Conservation (phyloP, 352 stramenopile genomes). For the Chrysophaeum taylorii region DNA sequence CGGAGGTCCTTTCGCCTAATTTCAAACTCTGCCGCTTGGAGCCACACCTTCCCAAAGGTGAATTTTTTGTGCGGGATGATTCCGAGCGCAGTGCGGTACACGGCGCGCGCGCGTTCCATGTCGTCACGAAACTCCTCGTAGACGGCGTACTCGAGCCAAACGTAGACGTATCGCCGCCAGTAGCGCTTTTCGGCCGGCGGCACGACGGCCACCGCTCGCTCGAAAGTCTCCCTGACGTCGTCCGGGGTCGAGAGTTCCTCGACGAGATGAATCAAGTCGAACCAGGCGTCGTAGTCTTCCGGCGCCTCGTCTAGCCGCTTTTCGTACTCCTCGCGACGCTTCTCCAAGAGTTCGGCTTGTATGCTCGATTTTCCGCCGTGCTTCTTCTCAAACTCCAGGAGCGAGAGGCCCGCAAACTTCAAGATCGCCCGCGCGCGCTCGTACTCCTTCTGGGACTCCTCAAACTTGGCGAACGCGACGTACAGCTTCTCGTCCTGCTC, state of each 20-base stretch:
- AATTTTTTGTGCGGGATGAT: constrained; percentile 89
- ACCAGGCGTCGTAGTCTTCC: constrained; percentile 95
- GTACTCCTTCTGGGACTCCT: constrained; percentile 86
- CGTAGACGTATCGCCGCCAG: constrained; percentile 97
- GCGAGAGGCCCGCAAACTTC: constrained; percentile 58
- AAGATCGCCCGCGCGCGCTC: constrained; percentile 76
- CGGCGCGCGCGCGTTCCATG: constrained; percentile 63
- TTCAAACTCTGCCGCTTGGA: constrained; percentile 90
- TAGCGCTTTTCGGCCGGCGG: constrained; percentile 91
- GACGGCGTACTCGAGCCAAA: constrained; percentile 98
- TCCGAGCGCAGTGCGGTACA: constrained; percentile 84
- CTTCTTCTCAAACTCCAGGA: constrained; percentile 94
- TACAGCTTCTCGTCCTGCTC: constrained; percentile 72
- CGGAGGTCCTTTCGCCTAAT: constrained; percentile 82
- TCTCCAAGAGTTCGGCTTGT: constrained; percentile 85
- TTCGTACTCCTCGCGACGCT: constrained; percentile 87
- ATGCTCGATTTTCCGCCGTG: constrained; percentile 88
- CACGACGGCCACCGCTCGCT: constrained; percentile 82
- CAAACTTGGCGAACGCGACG: constrained; percentile 86
- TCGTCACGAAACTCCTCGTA: constrained; percentile 88
- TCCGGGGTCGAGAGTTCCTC: constrained; percentile 46
- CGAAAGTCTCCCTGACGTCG: constrained; percentile 82
- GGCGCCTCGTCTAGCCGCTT: constrained; percentile 71
- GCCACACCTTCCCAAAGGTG: constrained; percentile 97
- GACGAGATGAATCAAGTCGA: constrained; percentile 96